Evolutionary conservation across 208 protist species (phyloP).

Genomic region (Hexamita inflata): DNA sequence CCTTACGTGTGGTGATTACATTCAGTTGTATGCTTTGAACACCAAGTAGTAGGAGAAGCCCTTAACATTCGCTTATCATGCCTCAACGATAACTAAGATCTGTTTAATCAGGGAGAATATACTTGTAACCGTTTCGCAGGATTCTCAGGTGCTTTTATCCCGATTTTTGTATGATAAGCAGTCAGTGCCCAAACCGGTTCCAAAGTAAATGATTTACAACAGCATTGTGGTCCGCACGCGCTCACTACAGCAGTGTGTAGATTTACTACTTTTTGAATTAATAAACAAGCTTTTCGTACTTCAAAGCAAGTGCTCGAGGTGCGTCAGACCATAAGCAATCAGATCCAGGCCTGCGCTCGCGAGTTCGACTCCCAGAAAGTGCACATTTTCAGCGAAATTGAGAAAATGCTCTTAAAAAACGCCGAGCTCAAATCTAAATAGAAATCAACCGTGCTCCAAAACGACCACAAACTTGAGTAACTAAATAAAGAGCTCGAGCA

Average conservation of each 20-base stretch:
- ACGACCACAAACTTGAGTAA: neutral
- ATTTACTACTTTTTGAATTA: neutral
- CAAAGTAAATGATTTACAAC: neutral
- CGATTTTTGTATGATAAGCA: neutral
- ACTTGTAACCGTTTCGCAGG: neutral
- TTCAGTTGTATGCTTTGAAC: neutral
- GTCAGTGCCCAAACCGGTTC: neutral
- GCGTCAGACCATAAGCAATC: neutral
- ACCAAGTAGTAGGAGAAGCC: neutral
- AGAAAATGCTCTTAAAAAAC: neutral
- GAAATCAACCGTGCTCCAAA: neutral
- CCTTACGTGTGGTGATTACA: neutral
- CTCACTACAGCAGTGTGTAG: neutral
- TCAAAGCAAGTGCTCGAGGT: neutral
- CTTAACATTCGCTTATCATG: neutral
- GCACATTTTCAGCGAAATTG: neutral
- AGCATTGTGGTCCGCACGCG: neutral
- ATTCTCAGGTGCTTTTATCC: neutral
- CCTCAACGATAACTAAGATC: neutral
- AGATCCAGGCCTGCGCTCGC: neutral
- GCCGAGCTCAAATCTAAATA: neutral
- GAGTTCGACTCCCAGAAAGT: neutral
- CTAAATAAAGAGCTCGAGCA: neutral
- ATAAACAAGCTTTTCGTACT: neutral
- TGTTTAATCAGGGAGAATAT: neutral